Conservation (phyloP, 2,329 filamentous ascomycete species). For the Nothomitra cinnamomea region DNA sequence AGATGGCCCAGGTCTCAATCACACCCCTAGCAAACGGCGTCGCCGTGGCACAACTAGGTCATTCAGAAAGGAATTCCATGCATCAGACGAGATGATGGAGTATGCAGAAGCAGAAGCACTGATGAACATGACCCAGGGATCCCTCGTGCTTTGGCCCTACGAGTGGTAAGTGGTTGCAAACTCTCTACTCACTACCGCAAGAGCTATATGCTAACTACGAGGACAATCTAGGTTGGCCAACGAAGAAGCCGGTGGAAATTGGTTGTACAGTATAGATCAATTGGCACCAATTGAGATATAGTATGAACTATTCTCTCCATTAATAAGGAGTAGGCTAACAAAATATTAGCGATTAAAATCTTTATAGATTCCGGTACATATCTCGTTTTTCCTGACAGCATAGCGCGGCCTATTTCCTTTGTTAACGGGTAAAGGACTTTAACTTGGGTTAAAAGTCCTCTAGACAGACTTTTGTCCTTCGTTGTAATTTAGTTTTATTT, state of each 20-base stretch:
- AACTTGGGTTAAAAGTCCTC: no score
- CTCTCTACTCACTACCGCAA: background rate
- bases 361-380: no score
- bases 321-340: background rate
- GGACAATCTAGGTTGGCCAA: conserved; percentile 44
- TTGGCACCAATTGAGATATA: conserved; percentile 96
- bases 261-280: conserved; percentile 92
- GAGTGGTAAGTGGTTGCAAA: conserved; percentile 46
- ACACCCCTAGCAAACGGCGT: conserved; percentile 19
- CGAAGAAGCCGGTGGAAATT: conserved; percentile 86
- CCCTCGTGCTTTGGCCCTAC: conserved; percentile 84
- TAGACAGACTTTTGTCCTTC: no score
- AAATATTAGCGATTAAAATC: no score
- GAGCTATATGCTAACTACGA: background rate
- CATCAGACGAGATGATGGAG: conserved; percentile 58
- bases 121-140: conserved; percentile 66
- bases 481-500: no score
- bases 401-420: no score
- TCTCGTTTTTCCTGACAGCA: no score
- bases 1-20: conserved; percentile 23
- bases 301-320: conserved; percentile 33
- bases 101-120: conserved; percentile 66
- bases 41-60: conserved; percentile 28
- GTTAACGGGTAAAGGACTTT: no score
- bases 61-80: conserved; percentile 29